These are phyloP conservation scores for Candida krabiensis DNA, from an alignment of 805 yeast genomes.

Conservation along the genomic window DNA sequence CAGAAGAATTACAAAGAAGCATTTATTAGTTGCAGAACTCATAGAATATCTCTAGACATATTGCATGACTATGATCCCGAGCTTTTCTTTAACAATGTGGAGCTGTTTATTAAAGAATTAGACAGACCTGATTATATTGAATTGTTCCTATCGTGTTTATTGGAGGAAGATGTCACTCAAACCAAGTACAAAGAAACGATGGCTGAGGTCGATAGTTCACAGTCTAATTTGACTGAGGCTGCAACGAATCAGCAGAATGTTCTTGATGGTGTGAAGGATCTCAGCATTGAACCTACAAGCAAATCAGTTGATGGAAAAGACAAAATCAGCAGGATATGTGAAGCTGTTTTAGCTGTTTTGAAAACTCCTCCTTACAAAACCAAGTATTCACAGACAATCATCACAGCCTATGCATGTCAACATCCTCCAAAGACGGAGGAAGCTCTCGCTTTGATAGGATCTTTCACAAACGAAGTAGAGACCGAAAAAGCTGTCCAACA, in stretches of 20 bases:
- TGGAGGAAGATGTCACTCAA: constrained; percentile 79
- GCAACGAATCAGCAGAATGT: constrained; percentile 2
- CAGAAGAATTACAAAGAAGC: constrained; percentile 65
- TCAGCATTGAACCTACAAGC: not conserved
- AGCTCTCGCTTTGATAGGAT: constrained; percentile 66
- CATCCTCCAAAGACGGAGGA: constrained; percentile 80
- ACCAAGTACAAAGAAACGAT: constrained; percentile 82
- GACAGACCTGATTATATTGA: constrained; percentile 76
- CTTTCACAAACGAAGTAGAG: constrained; percentile 46
- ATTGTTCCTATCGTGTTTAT: constrained; percentile 80
- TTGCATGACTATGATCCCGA: constrained; percentile 84
- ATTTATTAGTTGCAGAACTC: constrained; percentile 79
- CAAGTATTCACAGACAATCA: constrained; percentile 69
- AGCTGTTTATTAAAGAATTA: constrained; percentile 67
- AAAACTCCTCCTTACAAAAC: constrained; percentile 48
- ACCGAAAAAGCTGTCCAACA: constrained; percentile 71
- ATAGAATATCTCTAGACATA: constrained; percentile 87
- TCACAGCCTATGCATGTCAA: constrained; percentile 92
- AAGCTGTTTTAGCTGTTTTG: constrained; percentile 60
- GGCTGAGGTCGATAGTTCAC: not conserved
- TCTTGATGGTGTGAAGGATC: not conserved
- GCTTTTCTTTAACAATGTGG: constrained; percentile 62
- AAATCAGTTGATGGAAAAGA: constrained; percentile 20
- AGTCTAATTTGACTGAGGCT: constrained; percentile 4
- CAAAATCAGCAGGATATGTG: constrained; percentile 78